Conservation (phyloP, 257 asterid genomes). For the Solanum tarijense region DNA sequence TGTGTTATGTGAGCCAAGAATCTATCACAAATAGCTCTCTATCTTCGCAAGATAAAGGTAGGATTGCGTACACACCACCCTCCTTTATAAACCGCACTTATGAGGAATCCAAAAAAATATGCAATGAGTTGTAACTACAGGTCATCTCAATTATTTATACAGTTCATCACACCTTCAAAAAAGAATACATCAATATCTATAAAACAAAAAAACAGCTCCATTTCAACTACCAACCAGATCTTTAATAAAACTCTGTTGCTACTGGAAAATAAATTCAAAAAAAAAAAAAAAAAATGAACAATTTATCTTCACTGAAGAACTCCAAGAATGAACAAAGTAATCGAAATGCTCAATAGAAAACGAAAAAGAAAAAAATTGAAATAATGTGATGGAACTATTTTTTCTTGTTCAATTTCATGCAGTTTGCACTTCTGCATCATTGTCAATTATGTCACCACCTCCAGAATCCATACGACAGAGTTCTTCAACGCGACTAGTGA, state of each 20-base stretch:
- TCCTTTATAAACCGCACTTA: neutral
- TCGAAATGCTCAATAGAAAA: neutral
- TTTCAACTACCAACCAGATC: neutral
- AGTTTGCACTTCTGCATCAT: neutral
- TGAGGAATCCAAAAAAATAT: neutral
- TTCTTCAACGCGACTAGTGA: constrained; percentile 24
- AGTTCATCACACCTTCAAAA: neutral
- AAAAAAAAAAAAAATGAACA: neutral
- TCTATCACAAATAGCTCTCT: neutral
- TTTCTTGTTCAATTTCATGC: neutral
- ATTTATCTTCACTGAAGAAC: constrained; percentile 1
- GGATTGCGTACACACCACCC: neutral
- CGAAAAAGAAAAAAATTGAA: neutral
- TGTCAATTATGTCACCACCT: constrained; percentile 11
- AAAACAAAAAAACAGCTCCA: neutral
- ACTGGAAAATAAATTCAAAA: neutral
- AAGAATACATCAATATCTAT: neutral
- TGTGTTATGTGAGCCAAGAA: too few relatives aligned
- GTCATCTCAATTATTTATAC: neutral
- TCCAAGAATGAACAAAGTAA: constrained; percentile 5
- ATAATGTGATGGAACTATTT: neutral
- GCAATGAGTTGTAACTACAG: constrained; percentile 1
- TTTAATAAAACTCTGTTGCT: neutral
- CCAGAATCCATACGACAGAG: constrained; percentile 13
- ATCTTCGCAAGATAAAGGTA: neutral